Percentiles rank a stretch among this genome's conserved stretches.
Conservation (phyloP, 352 stramenopile genomes). For the Pelagophyceae sp. region DNA sequence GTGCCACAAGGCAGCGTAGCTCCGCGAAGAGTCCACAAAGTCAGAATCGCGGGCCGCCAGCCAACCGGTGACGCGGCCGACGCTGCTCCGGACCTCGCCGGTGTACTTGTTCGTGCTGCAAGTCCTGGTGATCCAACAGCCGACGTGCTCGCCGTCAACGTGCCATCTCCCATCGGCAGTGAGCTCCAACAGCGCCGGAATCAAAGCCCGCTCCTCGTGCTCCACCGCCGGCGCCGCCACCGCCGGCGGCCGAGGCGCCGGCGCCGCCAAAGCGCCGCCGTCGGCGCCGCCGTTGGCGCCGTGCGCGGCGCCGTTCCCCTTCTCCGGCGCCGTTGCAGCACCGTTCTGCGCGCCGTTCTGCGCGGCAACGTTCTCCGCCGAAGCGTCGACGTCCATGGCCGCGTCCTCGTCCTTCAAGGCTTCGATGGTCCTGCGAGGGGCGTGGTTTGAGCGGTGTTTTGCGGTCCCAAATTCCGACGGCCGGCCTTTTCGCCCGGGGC, state of each 20-base stretch:
- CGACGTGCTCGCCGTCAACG: background rate
- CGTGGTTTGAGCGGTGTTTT: too few relatives aligned
- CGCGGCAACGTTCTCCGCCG: too few relatives aligned
- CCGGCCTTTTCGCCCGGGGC: too few relatives aligned
- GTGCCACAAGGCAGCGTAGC: background rate
- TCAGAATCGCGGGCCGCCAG: background rate
- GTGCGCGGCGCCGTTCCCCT: background rate
- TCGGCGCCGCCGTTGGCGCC: background rate
- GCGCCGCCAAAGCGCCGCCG: background rate
- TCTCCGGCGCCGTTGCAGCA: background rate
- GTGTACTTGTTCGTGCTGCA: background rate
- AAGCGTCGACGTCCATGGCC: too few relatives aligned
- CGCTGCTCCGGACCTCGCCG: background rate
- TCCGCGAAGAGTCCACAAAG: background rate
- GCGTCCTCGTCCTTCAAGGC: too few relatives aligned
- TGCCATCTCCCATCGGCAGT: background rate
- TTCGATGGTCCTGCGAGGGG: too few relatives aligned
- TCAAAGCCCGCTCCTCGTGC: background rate
- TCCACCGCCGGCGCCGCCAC: background rate
- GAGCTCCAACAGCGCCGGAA: background rate
- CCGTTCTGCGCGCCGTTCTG: too few relatives aligned
- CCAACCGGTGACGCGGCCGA: background rate
- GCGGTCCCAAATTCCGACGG: too few relatives aligned
- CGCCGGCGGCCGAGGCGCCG: too few relatives aligned
- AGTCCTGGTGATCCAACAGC: background rate